A percentile compares a stretch with the other conserved stretches of the same genome.
These are phyloP conservation scores for Phaffia tasmanica DNA, from an alignment of 768 basidiomycete species.

Conservation along the genomic window DNA sequence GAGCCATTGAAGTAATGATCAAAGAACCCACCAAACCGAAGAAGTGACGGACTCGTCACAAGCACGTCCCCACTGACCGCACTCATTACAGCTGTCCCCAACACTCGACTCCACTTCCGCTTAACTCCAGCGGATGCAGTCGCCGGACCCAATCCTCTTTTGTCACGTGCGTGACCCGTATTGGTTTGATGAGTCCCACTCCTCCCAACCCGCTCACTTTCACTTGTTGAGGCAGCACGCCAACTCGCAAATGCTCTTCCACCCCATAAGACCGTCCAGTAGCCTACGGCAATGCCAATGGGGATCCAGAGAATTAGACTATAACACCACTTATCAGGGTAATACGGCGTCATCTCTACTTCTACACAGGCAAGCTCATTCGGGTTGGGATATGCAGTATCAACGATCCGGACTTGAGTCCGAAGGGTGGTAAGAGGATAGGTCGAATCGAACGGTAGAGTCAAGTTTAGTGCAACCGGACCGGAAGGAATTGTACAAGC, in stretches of 20 bases:
- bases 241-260: slow-evolving; percentile 77
- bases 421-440: slow-evolving; percentile 71
- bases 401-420: slow-evolving; percentile 77
- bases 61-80: slow-evolving; percentile 86
- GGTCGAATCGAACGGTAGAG: slow-evolving; percentile 51
- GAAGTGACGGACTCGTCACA: slow-evolving; percentile 67
- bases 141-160: slow-evolving; percentile 24
- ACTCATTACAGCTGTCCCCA: slow-evolving; percentile 79
- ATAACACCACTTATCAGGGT: slow-evolving; percentile 41
- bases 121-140: slow-evolving; percentile 29
- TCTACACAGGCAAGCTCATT: slow-evolving; percentile 73
- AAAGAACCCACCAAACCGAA: slow-evolving; percentile 66
- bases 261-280: slow-evolving; percentile 50
- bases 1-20: slow-evolving; percentile 4
- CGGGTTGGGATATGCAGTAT: slow-evolving; percentile 51
- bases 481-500: slow-evolving; percentile 68
- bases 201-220: slow-evolving; percentile 45
- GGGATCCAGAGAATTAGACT: slow-evolving; percentile 43
- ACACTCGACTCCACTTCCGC: slow-evolving; percentile 54
- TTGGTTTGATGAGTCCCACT: slow-evolving; percentile 42
- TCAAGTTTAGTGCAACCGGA: slow-evolving; percentile 64
- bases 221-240: slow-evolving; percentile 49
- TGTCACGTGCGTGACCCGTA: slow-evolving; percentile 5
- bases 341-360: slow-evolving; percentile 58
- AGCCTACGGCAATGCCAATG: slow-evolving; percentile 61